Evolutionary conservation across 805 yeast species (phyloP), one percentile per base, ranked within the genome.

Genomic region (Lipomyces spencermartinsiae): DNA sequence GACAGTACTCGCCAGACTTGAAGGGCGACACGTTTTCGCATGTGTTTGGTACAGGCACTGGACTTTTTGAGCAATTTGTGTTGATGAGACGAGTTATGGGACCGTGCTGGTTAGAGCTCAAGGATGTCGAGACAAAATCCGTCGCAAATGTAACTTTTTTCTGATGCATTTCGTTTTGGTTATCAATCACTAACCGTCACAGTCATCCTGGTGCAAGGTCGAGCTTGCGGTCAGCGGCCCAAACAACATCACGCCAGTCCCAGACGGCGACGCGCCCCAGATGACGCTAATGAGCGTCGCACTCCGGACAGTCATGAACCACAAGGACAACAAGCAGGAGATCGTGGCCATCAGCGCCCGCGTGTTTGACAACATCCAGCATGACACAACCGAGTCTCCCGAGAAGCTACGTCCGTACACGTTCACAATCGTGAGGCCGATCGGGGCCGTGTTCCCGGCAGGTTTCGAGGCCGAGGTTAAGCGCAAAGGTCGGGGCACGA

Each of bases 51-150:
- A 83, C 91, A 2, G 86, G 83, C 67, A 78, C 95, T 2, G 84
- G 84, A 64, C 81, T 91, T 31, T 93, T 95, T 77, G 99, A 95
- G 80, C 84, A 91, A 12, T 92, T 95, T 78, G 95, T 92, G 10
- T 74, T 93, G 33, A 92, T 89, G 77, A 84, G 91, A 73, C 88
- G 89, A 73, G 84, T 95, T 58, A 93, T 92, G 97, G 99, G 99
- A 9, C 99, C 99, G 2, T 93, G 98, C 77, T 95, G 99, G 99
- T 81, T 95, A 62, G 90, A 90, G 60, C 83, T 95, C 62, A 81
- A 83, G 56, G 83, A 85, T 61, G 89, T 89, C 60, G 87, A 89
- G 69, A 89, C 90, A 73, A 76, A 78, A 31, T 77, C 86, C 0
- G 78, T 89, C 54, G 84, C 83, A 62, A 89, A 88, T 74, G 83